phyloP scores from a whole-genome alignment of 768 basidiomycete genomes.

The Lentinula detonsa region DNA sequence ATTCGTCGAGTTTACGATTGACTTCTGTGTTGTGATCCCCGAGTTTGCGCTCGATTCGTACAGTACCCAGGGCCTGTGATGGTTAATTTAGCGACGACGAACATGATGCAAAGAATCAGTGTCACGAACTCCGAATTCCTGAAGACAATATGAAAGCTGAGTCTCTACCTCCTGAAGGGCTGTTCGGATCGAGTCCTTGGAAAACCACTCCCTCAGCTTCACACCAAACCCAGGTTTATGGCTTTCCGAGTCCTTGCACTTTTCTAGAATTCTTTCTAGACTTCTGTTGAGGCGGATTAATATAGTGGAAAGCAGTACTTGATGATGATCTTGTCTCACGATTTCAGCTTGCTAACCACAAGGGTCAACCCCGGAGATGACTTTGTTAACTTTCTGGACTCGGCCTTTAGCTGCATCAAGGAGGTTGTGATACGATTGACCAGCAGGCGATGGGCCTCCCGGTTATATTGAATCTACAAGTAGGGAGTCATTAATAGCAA shows the following conservation, averaged over 20 bases:
- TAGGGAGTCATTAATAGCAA: not conserved
- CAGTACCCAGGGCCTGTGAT: not conserved
- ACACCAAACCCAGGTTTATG: not conserved
- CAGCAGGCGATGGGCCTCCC: not conserved
- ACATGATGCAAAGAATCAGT: not conserved
- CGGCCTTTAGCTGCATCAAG: constrained; percentile 3
- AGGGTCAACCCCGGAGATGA: not conserved
- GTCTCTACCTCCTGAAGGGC: constrained; percentile 6
- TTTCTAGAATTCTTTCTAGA: not conserved
- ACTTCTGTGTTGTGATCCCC: constrained; percentile 7
- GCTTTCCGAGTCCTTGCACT: not conserved
- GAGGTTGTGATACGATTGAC: constrained; percentile 6
- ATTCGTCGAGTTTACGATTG: constrained; percentile 9
- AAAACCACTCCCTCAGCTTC: not conserved
- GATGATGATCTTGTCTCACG: not conserved
- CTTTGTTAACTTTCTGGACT: not conserved
- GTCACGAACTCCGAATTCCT: constrained; percentile 5
- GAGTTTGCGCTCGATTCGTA: constrained; percentile 7
- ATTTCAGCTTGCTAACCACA: not conserved
- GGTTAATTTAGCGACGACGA: not conserved
- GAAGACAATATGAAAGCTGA: constrained; percentile 8
- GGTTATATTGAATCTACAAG: constrained; percentile 4
- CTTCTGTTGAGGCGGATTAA: not conserved
- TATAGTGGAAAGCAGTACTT: not conserved
- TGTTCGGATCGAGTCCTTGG: constrained; percentile 1